Base-by-base conservation (phyloP, 306 rosid genomes). In the Datisca glomerata region DNA sequence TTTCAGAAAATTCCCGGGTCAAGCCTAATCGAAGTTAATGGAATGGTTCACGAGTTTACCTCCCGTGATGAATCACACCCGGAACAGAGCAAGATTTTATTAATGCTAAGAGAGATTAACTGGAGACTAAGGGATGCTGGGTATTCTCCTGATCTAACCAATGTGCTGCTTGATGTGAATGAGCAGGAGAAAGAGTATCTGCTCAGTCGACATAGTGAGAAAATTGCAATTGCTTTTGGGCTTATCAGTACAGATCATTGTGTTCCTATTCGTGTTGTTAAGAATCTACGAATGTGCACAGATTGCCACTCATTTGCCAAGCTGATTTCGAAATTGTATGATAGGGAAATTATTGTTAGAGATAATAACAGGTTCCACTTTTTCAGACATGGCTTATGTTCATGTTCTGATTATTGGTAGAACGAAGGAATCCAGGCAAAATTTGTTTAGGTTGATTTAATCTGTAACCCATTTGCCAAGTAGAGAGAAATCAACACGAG, bases 251-350 rank as follows among this genome's bases (percentile, higher is more conserved):
- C 80, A 36, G 52, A 41, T 18, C 59, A 28, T 42, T 57, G 72
- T 4, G 18, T 55, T 45, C 74, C 83, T 11, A 65, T 86, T 62
- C 71, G 91, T 41, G 69, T 81, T 7, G 73, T 70, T 2, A 85
- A 85, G 69, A 80, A 85, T 63, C 82, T 85, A 38, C 34, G 93
- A 38, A 80, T 69, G 60, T 85, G 89, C 69, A 67, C 78, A 22
- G 93, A 80, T 55, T 80, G 96, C 53, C 89, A 85, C 68, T 47
- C 79, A 34, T 80, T 77, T 33, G 73, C 80, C 57, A 80, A 85
- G 55, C 41, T 77, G 21, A 68, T 69, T 36, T 85, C 81, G 20
- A 60, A 60, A 65, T 12, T 69, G 18, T 80, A 77, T 51, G 29
- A 44, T 17, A 67, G 89, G 66, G 82, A 80, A 70, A 67, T 85